These are phyloP conservation scores for Teratosphaeria nubilosa DNA, from an alignment of 2,329 filamentous ascomycete species.

Conservation along the genomic window DNA sequence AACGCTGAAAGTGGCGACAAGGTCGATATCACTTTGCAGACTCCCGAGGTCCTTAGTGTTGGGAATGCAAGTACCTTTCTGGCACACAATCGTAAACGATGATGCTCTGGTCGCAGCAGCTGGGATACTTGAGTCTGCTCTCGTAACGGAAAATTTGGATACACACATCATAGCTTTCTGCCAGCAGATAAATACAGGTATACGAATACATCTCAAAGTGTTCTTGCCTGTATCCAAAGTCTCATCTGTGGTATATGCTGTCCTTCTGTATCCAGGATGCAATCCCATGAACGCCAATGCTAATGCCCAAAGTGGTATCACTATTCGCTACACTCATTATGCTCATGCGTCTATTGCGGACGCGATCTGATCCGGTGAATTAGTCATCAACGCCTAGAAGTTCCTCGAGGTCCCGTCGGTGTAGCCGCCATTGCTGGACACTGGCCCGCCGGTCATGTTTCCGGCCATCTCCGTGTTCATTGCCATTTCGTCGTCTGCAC, in stretches of 20 bases:
- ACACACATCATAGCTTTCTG: too few relatives aligned
- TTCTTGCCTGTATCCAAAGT: neutral
- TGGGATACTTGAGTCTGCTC: too few relatives aligned
- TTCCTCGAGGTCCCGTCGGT: neutral
- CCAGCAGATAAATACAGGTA: neutral
- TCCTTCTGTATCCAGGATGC: neutral
- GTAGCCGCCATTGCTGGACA: constrained; percentile 19
- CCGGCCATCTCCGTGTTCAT: constrained; percentile 17
- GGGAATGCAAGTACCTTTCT: too few relatives aligned
- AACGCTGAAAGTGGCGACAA: too few relatives aligned
- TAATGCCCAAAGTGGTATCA: neutral
- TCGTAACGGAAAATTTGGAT: too few relatives aligned
- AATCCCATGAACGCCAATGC: neutral
- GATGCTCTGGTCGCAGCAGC: too few relatives aligned
- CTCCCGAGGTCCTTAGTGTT: too few relatives aligned
- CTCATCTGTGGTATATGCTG: neutral
- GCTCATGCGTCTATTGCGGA: neutral
- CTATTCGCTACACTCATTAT: neutral
- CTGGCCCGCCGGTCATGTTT: constrained; percentile 22
- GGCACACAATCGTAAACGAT: too few relatives aligned
- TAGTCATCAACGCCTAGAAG: neutral
- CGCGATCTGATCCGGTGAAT: neutral
- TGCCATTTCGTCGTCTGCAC: constrained; percentile 22
- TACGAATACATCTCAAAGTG: neutral
- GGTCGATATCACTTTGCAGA: too few relatives aligned